These are phyloP conservation scores for Claviceps digitariae DNA, from an alignment of 2,329 filamentous ascomycete genomes.

Conservation along the genomic window DNA sequence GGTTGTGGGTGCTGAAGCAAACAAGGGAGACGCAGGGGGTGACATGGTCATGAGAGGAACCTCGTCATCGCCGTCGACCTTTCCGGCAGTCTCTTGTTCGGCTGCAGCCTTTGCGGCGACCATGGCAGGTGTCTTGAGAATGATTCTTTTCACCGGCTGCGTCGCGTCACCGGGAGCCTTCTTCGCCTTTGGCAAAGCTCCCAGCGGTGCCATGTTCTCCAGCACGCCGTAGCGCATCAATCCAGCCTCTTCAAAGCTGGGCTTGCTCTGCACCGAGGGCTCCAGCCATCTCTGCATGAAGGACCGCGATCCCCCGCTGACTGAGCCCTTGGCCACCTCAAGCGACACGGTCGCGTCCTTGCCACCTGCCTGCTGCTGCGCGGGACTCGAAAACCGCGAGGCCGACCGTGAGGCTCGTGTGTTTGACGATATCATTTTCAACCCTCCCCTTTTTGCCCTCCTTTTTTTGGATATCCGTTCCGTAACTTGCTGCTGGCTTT, in stretches of 20 bases:
- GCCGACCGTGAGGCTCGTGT: constrained; percentile 35
- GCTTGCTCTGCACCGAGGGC: constrained; percentile 41
- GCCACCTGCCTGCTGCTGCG: constrained; percentile 18
- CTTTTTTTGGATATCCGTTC: not conserved
- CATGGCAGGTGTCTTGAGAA: constrained; percentile 27
- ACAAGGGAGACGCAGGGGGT: constrained; percentile 8
- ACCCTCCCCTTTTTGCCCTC: not conserved
- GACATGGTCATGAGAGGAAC: constrained; percentile 1
- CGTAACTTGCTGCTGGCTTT: not conserved
- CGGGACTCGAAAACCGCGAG: constrained; percentile 42
- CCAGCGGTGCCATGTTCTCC: constrained; percentile 72
- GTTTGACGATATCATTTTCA: constrained; percentile 27
- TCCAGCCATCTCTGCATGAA: constrained; percentile 47
- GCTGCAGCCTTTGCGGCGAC: constrained; percentile 13
- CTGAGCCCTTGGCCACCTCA: constrained; percentile 24
- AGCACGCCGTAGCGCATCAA: constrained; percentile 63
- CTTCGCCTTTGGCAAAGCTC: constrained; percentile 51
- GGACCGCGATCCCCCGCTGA: constrained; percentile 26
- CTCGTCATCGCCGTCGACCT: constrained; percentile 14
- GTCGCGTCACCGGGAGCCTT: constrained; percentile 18
- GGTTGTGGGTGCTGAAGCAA: constrained; percentile 11
- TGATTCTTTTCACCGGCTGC: constrained; percentile 28
- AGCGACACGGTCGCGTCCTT: constrained; percentile 15
- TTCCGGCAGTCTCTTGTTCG: constrained; percentile 7
- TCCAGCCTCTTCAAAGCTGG: constrained; percentile 69